These are phyloP conservation scores for Penicillium psychrofluorescens DNA, from an alignment of 495 filamentous ascomycete species.

Conservation along the genomic window DNA sequence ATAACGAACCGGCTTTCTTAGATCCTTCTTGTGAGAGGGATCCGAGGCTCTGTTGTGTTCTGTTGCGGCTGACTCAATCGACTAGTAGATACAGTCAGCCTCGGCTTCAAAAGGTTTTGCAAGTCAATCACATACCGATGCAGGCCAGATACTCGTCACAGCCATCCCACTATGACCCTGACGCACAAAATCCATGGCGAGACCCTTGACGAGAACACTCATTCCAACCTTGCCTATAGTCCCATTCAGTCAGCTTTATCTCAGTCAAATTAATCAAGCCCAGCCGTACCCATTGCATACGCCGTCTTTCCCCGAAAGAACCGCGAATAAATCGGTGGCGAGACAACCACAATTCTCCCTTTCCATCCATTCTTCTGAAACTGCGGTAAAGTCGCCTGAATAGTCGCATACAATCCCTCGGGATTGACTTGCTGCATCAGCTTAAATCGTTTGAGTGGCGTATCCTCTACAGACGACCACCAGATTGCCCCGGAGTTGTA, in stretches of 20 bases:
- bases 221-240: conserved; percentile 64
- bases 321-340: conserved; percentile 75
- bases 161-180: conserved; percentile 62
- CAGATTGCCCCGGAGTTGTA: conserved; percentile 87
- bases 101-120: neutral
- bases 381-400: conserved; percentile 61
- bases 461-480: conserved; percentile 71
- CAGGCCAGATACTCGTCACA: conserved; percentile 78
- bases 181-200: conserved; percentile 76
- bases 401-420: conserved; percentile 54
- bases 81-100: conserved; percentile 24
- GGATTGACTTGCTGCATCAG: conserved; percentile 79
- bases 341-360: conserved; percentile 70
- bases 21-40: conserved; percentile 39
- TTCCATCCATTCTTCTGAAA: conserved; percentile 46
- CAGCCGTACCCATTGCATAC: conserved; percentile 63
- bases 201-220: conserved; percentile 71
- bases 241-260: neutral
- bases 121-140: conserved; percentile 43
- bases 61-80: conserved; percentile 71
- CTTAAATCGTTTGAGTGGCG: conserved; percentile 70
- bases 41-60: conserved; percentile 29
- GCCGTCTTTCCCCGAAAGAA: conserved; percentile 85
- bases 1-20: conserved; percentile 51
- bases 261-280: neutral